These are phyloP conservation scores for Fusarium tjaetaba DNA, from an alignment of 2,329 filamentous ascomycete species.

Conservation along the genomic window DNA sequence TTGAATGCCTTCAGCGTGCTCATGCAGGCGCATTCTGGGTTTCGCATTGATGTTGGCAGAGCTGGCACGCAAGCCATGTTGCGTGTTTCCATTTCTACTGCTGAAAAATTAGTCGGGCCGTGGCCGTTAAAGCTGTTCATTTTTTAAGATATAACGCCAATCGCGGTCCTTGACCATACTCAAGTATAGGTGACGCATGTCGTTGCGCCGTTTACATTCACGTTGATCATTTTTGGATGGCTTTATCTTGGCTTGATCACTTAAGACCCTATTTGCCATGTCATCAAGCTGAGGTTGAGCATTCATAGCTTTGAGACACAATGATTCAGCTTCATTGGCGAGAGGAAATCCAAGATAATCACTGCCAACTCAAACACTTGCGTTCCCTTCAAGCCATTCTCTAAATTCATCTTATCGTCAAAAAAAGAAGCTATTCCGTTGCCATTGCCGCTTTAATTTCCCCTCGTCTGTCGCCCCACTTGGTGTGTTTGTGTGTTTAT, in stretches of 20 bases:
- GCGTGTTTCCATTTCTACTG: neutral
- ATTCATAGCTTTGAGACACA: constrained; percentile 1
- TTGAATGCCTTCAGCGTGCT: too few relatives aligned
- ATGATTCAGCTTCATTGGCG: neutral
- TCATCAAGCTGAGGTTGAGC: constrained; percentile 2
- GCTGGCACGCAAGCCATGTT: neutral
- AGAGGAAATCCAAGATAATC: neutral
- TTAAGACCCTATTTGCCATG: neutral
- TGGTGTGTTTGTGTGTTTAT: constrained; percentile 22
- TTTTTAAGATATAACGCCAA: neutral
- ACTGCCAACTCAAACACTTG: constrained; percentile 11
- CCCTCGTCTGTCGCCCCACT: constrained; percentile 31
- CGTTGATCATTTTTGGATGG: neutral
- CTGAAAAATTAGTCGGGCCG: neutral
- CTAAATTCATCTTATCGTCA: constrained; percentile 40
- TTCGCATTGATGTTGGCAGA: neutral
- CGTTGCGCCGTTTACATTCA: neutral
- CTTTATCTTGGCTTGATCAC: neutral
- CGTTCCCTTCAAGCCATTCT: constrained; percentile 18
- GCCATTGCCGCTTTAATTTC: constrained; percentile 30
- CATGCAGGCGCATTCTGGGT: neutral
- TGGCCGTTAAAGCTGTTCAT: too few relatives aligned
- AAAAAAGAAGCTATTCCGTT: constrained; percentile 28
- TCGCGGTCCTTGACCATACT: neutral
- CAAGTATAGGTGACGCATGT: neutral